Conservation (phyloP, 2,329 filamentous ascomycete genomes). For the Colletotrichum sp. region DNA sequence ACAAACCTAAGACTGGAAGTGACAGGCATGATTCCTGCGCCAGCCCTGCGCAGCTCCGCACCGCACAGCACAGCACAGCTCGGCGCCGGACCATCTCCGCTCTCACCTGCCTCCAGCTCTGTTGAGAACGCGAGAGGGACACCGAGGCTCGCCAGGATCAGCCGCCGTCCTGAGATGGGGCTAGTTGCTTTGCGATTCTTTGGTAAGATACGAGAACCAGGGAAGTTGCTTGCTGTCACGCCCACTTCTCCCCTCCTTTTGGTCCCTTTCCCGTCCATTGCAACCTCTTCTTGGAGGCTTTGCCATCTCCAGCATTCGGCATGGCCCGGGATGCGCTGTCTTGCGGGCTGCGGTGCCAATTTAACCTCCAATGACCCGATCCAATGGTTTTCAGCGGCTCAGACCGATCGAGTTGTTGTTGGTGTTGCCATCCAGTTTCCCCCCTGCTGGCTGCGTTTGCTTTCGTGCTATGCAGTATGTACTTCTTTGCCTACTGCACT, state of each 20-base stretch:
- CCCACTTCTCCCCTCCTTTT: not conserved
- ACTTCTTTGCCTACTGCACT: not conserved
- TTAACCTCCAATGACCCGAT: slow-evolving; percentile 19
- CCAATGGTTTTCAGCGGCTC: slow-evolving; percentile 11
- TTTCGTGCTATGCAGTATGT: not conserved
- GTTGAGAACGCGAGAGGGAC: not conserved
- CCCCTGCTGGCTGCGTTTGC: not conserved
- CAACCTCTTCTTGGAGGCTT: not conserved
- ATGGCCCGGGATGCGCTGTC: not conserved
- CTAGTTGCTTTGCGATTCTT: slow-evolving; percentile 14
- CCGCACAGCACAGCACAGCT: not conserved
- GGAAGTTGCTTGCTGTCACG: not conserved
- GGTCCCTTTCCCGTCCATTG: not conserved
- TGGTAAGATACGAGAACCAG: not conserved
- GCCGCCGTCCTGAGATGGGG: not conserved
- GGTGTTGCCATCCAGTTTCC: not conserved
- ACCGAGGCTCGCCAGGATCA: not conserved
- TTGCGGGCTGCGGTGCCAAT: not conserved
- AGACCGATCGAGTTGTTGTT: slow-evolving; percentile 13
- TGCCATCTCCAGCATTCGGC: not conserved
- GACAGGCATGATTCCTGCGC: not conserved
- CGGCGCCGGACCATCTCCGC: not conserved
- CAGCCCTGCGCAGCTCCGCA: not conserved
- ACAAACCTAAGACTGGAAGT: not conserved
- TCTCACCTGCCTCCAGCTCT: not conserved